These are phyloP conservation scores for Solanum ahanhuiri DNA, from an alignment of 257 asterid species.

Conservation along the genomic window DNA sequence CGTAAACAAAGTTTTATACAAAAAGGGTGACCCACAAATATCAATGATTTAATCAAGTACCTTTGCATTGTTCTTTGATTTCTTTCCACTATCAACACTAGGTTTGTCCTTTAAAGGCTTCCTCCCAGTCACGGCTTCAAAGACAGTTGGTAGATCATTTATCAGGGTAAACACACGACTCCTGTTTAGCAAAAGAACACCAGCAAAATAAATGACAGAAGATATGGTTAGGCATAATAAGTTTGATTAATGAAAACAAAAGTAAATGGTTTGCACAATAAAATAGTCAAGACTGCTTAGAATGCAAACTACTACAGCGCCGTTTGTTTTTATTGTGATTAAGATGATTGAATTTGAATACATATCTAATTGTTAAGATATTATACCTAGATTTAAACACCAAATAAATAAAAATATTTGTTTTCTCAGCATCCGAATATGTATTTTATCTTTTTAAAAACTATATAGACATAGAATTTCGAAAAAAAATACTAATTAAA, in stretches of 20 bases:
- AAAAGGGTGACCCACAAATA: neutral
- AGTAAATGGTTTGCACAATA: neutral
- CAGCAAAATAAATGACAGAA: neutral
- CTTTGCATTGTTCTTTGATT: constrained; percentile 75
- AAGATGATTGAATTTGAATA: neutral
- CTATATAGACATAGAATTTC: neutral
- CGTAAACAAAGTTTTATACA: constrained; percentile 25
- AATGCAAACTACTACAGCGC: neutral
- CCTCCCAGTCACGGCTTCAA: constrained; percentile 76
- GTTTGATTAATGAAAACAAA: neutral
- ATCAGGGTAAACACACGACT: constrained; percentile 79
- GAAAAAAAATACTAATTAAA: neutral
- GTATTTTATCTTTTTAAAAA: neutral
- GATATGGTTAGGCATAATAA: neutral
- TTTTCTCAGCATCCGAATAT: neutral
- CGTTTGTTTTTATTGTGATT: neutral
- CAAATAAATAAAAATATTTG: neutral
- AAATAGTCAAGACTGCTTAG: neutral
- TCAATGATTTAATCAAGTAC: constrained; percentile 13
- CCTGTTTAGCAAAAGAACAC: constrained; percentile 28
- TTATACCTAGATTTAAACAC: neutral
- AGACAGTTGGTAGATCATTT: constrained; percentile 77
- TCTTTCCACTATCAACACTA: constrained; percentile 83
- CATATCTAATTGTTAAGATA: neutral
- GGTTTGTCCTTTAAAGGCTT: constrained; percentile 78